Base-by-base conservation (phyloP, 2,329 filamentous ascomycete species). In the Cylindrodendrum hubeiense region DNA sequence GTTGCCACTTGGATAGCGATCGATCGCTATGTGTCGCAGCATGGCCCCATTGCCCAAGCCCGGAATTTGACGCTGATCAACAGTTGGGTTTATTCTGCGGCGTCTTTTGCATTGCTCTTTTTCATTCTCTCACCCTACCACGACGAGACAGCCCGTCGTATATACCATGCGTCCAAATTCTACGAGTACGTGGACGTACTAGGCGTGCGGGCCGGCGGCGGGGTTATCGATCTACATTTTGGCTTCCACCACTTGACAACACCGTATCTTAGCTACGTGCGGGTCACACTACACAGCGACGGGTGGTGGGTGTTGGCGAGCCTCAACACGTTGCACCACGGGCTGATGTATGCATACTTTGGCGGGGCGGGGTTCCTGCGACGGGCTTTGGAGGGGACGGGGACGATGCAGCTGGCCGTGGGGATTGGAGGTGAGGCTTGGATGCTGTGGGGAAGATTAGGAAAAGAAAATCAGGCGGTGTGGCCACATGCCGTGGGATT, bases 131-230 rank as follows among this genome's bases (percentile, higher is more conserved):
- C 44, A 5, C 58, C 67, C 3, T 30, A 24, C 12, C 37, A 67
- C 12, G 50, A 65, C 7, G 21, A 37, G 4, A 34, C 33, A 5
- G 46, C 60, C 17, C 61, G 66, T 17, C 43, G 47, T 13, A 33
- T 74, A 7, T 78, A 71, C 46, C 74, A 77, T 49, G 57, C 68
- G 9, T 76, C 73, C 49, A 78, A 76, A 56, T 71, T 78, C 43
- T 77, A 77, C 57, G 75, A 78, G 53, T 76, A 76, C 58, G 44
- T 76, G 26, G 75, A 78, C 52, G 72, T 77, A 15, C 68, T 78
- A 33, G 72, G 68, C 54, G 72, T 78, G n/a, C 66, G 74, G 5
- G 75, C 76, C 10, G 62, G 63, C 10, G 73, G 75, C 3, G 69
- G 69, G 2, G 26, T 50, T 12, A 70, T 78, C 39, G 71, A 71